Evolutionary conservation across 1,284 basidiomycete genomes (phyloP).

Genomic region (Pseudozyma hubeiensis): DNA sequence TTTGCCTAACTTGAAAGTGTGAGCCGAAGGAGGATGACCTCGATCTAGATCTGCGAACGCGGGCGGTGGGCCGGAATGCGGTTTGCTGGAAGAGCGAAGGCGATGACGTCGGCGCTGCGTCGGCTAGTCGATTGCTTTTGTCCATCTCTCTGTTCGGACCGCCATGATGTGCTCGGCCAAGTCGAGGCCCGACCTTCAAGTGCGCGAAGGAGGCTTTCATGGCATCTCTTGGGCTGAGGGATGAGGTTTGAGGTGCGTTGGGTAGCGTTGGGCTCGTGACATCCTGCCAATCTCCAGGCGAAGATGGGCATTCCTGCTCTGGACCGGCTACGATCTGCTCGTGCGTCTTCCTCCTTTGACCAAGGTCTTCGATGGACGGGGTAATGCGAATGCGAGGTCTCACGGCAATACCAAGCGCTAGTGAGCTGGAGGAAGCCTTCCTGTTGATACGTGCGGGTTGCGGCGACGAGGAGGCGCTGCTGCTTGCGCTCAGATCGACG

Average conservation of each 20-base stretch:
- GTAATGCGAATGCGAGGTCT: constrained; percentile 61
- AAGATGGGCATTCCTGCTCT: constrained; percentile 1
- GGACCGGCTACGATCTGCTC: constrained; percentile 29
- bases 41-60: constrained; percentile 27
- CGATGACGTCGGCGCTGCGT: neutral
- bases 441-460: constrained; percentile 10
- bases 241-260: constrained; percentile 7
- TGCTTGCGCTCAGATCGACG: constrained; percentile 42
- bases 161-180: neutral
- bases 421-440: constrained; percentile 28
- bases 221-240: constrained; percentile 39
- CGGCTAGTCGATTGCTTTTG: neutral
- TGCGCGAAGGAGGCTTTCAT: constrained; percentile 15
- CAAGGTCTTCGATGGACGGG: constrained; percentile 60
- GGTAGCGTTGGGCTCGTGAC: constrained; percentile 10
- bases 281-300: constrained; percentile 35
- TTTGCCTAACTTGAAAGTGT: neutral
- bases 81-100: constrained; percentile 18
- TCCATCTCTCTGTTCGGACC: neutral
- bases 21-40: constrained; percentile 33
- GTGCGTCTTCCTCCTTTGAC: constrained; percentile 36
- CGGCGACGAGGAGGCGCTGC: constrained; percentile 45
- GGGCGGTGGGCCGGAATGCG: constrained; percentile 25
- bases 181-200: neutral
- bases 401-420: constrained; percentile 22